phyloP scores from a whole-genome alignment of 2,329 filamentous ascomycete genomes.

The Trichoderma sp. region DNA sequence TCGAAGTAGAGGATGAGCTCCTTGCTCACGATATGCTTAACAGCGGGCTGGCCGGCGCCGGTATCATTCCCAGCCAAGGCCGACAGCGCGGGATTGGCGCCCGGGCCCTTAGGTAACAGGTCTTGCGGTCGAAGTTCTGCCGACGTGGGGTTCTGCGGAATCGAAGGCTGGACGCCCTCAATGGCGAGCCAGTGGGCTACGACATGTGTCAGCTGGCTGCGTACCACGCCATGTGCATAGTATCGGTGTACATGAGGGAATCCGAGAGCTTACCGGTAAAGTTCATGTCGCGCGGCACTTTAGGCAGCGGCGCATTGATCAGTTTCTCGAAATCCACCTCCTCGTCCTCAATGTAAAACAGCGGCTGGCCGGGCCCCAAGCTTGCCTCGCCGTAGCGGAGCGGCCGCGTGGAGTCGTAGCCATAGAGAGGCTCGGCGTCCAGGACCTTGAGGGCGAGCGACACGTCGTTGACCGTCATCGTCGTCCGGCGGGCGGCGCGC shows the following conservation, averaged over 20 bases:
- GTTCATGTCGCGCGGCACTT: conserved; percentile 88
- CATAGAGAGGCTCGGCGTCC: conserved; percentile 93
- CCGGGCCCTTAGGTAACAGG: conserved; percentile 84
- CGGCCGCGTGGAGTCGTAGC: conserved; percentile 89
- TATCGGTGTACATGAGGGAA: not conserved
- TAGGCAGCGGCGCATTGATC: conserved; percentile 93
- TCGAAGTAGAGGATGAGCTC: conserved; percentile 97
- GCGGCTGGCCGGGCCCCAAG: conserved; percentile 85
- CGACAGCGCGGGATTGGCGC: conserved; percentile 78
- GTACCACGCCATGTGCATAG: too few relatives aligned
- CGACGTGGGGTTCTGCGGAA: conserved; percentile 91
- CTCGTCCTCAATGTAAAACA: conserved; percentile 98
- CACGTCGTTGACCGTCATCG: conserved; percentile 85
- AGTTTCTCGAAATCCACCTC: conserved; percentile 99
- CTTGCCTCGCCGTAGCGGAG: conserved; percentile 92
- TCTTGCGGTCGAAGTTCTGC: conserved; percentile 83
- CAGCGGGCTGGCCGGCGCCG: conserved; percentile 80
- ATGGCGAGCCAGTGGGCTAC: conserved; percentile 95
- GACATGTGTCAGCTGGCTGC: conserved; percentile 24
- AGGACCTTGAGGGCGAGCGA: conserved; percentile 81
- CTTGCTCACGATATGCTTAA: conserved; percentile 95
- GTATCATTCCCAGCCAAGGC: conserved; percentile 85
- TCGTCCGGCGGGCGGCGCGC: conserved; percentile 85
- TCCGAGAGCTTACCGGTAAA: conserved; percentile 71
- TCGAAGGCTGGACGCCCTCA: conserved; percentile 94